Evolutionary conservation across 2,329 filamentous ascomycete species (phyloP).

Genomic region (Aspergillus amoenus): DNA sequence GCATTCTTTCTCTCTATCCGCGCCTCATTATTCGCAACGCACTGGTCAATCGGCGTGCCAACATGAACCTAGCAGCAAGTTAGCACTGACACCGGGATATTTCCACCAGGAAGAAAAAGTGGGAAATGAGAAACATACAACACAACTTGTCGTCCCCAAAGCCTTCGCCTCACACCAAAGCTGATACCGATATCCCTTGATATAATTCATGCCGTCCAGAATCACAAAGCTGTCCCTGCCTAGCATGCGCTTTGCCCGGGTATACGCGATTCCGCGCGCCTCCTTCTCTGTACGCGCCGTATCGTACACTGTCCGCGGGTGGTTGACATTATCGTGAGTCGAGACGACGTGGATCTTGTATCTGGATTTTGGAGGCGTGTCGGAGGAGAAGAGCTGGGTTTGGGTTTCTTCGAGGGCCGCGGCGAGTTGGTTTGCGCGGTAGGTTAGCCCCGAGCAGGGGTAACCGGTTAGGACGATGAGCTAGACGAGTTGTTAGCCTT

Average conservation of each 20-base stretch:
- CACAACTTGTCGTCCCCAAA: conserved; percentile 60
- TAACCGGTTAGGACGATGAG: conserved; percentile 63
- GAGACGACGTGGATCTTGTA: conserved; percentile 42
- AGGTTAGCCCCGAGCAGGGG: conserved; percentile 63
- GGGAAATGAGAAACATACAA: conserved; percentile 45
- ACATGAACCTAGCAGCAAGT: conserved; percentile 51
- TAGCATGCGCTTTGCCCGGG: conserved; percentile 60
- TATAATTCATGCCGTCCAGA: conserved; percentile 66
- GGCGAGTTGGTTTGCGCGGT: conserved; percentile 59
- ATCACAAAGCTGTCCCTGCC: conserved; percentile 61
- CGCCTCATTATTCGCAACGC: conserved; percentile 54
- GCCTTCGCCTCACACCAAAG: conserved; percentile 68
- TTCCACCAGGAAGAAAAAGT: not conserved
- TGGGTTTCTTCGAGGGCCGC: conserved; percentile 49
- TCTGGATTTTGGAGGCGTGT: conserved; percentile 45
- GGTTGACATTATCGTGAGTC: conserved; percentile 38
- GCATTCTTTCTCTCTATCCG: conserved; percentile 26
- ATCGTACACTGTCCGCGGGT: conserved; percentile 55
- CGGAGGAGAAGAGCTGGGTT: conserved; percentile 44
- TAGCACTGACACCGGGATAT: not conserved
- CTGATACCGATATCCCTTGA: conserved; percentile 68
- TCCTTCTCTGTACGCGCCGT: conserved; percentile 62
- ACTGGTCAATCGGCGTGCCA: conserved; percentile 56
- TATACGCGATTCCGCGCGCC: conserved; percentile 61
- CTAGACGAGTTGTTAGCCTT: conserved; percentile 32